These are phyloP conservation scores for Cyberlindnera maritima DNA, from an alignment of 805 yeast genomes.

Conservation along the genomic window DNA sequence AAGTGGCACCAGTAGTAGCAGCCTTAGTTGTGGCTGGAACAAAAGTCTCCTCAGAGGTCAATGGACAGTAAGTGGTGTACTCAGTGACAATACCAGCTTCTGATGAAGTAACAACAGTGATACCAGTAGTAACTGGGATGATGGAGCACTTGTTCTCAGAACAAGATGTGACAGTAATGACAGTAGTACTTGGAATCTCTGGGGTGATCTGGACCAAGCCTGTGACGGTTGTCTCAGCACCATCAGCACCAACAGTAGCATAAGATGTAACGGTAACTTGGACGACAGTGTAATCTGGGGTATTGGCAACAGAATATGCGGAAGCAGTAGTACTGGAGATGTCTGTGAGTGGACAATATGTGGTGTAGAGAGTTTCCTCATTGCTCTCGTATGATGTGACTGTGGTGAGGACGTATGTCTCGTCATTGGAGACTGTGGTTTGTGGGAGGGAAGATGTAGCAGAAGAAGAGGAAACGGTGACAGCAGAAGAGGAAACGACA, in stretches of 20 bases:
- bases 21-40: not conserved
- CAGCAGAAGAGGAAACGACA: conserved; percentile 3
- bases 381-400: conserved; percentile 18
- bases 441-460: conserved; percentile 7
- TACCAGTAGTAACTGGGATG: conserved; percentile 17
- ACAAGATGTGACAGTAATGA: conserved; percentile 16
- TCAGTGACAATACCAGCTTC: conserved; percentile 11
- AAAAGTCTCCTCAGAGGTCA: conserved; percentile 4
- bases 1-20: conserved; percentile 3
- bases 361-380: conserved; percentile 15
- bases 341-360: conserved; percentile 20
- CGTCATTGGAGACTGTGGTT: conserved; percentile 9
- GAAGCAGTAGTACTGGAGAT: not conserved
- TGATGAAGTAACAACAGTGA: conserved; percentile 12
- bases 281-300: conserved; percentile 8
- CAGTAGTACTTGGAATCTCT: conserved; percentile 20
- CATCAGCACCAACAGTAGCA: conserved; percentile 9
- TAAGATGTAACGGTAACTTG: conserved; percentile 1
- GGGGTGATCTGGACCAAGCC: conserved; percentile 4
- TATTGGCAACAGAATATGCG: conserved; percentile 1
- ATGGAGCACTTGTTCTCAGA: conserved; percentile 11
- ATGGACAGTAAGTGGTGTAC: conserved; percentile 33
- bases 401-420: conserved; percentile 17
- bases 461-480: conserved; percentile 4
- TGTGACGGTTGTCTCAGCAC: conserved; percentile 6